Base-by-base conservation (phyloP, 179 eudicot species). In the Drosera spatulata region DNA sequence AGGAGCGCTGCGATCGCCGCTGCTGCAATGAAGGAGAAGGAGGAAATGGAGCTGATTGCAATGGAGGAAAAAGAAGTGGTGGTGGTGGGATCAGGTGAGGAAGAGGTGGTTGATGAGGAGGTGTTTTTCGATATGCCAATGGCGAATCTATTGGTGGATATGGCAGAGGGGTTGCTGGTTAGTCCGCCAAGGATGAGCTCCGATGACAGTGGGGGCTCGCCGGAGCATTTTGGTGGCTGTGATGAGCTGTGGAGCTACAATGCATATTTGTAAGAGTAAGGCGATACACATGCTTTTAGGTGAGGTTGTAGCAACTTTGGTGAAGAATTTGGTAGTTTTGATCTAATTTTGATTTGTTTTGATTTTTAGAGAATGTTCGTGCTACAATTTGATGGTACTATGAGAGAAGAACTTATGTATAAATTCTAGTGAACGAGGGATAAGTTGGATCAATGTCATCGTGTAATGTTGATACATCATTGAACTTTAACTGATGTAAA, bases 161-260 rank as follows among this genome's bases (percentile, higher is more conserved):
- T 83, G 89, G 89, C 89, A 11, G 83, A 68, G 50, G 89, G 83
- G 11, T 74, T 83, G 89, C 65, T 82, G 61, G 71, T 79, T 11
- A 79, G 75, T 56, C 87, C 87, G 22, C 87, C 87, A 1, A 71
- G 82, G 40, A 69, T 76, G 42, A 56, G 59, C 42, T 60, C 79
- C 39, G 51, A 69, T n/a, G 49, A 56, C 14, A 65, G 68, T 4
- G 45, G 69, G 4, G 83, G 59, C 3, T 60, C 69, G 39, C 53
- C 65, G 47, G 61, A 70, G 39, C 73, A 56, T 10, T 45, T 66
- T 72, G 54, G 56, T n/a, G 70, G 69, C 7, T 74, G 60, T 2
- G 82, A 67, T 12, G 62, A 66, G 5, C 70, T 82, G 2, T 82
- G 86, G 86, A 74, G 69, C 59, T 76, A 82, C 41, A 50, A 48